A percentile compares a stretch with the other conserved stretches of the same genome.
Evolutionary conservation across 2,329 filamentous ascomycete species (phyloP).

Genomic region (Diaporthe ilicicola): DNA sequence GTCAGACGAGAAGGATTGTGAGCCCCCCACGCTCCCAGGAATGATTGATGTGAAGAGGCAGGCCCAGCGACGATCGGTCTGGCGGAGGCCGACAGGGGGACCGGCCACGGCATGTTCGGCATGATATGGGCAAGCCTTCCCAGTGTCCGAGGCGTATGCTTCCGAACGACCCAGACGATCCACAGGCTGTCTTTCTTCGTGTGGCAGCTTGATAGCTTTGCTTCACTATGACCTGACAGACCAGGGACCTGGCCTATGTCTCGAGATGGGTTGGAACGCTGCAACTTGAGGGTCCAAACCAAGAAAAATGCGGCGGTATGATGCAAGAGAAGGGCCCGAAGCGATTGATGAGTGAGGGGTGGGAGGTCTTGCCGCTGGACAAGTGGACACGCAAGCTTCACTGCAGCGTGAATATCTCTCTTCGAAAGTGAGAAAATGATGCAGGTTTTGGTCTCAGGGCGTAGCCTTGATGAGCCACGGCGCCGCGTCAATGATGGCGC

Average conservation of each 20-base stretch:
- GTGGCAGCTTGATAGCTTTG: not conserved
- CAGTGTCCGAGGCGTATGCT: not conserved
- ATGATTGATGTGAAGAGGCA: slow-evolving; percentile 5
- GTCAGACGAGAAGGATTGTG: not conserved
- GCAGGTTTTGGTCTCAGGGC: not conserved
- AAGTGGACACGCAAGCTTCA: slow-evolving; percentile 2
- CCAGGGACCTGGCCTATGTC: slow-evolving; percentile 18
- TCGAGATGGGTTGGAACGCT: slow-evolving; percentile 24
- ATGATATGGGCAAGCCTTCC: slow-evolving; percentile 3
- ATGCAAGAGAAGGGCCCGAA: slow-evolving; percentile 18
- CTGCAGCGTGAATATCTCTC: not conserved
- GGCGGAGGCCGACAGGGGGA: slow-evolving; percentile 12
- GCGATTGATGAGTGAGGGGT: not conserved
- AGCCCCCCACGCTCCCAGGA: slow-evolving; percentile 6
- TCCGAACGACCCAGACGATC: slow-evolving; percentile 1
- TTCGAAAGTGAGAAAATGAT: not conserved
- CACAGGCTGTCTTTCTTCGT: not conserved
- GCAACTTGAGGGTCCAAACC: slow-evolving; percentile 1
- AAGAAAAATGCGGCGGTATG: slow-evolving; percentile 7
- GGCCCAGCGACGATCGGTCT: not conserved
- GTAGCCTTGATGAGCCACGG: not conserved
- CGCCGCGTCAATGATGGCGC: not conserved
- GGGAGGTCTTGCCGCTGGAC: not conserved
- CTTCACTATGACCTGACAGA: slow-evolving; percentile 19
- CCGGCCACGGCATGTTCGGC: slow-evolving; percentile 16